A percentile compares a stretch with the other conserved stretches of the same genome.
phyloP scores from a whole-genome alignment of 257 asterid species.

The Fraxinus pennsylvanica region DNA sequence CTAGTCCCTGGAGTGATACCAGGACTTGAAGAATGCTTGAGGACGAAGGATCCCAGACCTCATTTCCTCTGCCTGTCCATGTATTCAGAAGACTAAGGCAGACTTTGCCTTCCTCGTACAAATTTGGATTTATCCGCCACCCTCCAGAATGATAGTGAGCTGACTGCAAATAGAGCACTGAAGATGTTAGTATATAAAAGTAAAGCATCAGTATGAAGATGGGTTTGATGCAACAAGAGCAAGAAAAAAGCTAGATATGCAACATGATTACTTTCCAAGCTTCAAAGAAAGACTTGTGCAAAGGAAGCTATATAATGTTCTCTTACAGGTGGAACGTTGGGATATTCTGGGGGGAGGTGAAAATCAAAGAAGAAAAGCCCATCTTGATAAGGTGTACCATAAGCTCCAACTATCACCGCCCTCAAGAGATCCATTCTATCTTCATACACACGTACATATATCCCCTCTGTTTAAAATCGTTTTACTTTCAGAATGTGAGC shows the following conservation, averaged over 20 bases:
- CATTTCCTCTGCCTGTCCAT: slow-evolving; percentile 99
- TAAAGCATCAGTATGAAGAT: slow-evolving; percentile 6
- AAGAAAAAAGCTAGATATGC: too few species aligned
- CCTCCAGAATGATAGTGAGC: slow-evolving; percentile 99
- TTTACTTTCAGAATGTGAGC: slow-evolving; percentile 16
- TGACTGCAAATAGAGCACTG: slow-evolving; percentile 50
- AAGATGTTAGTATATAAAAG: slow-evolving; percentile 9
- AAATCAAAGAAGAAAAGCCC: slow-evolving; percentile 98
- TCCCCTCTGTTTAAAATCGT: slow-evolving; percentile 59
- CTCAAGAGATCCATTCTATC: slow-evolving; percentile 98
- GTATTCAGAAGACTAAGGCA: slow-evolving; percentile 97
- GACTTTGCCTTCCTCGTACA: slow-evolving; percentile 98
- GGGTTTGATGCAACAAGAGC: neutral
- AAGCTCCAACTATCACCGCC: slow-evolving; percentile 96
- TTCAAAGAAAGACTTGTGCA: slow-evolving; percentile 3
- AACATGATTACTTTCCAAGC: neutral
- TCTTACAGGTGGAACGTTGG: slow-evolving; percentile 94
- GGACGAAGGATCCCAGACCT: slow-evolving; percentile 94
- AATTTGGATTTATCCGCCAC: slow-evolving; percentile 97
- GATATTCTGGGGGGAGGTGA: slow-evolving; percentile 90
- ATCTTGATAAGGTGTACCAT: slow-evolving; percentile 98
- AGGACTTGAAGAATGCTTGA: slow-evolving; percentile 97
- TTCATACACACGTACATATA: slow-evolving; percentile 92
- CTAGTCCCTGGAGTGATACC: slow-evolving; percentile 98
- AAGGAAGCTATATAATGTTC: slow-evolving; percentile 10